Conservation (phyloP, 108 stramenopile species). For the Poteriospumella lacustris region DNA sequence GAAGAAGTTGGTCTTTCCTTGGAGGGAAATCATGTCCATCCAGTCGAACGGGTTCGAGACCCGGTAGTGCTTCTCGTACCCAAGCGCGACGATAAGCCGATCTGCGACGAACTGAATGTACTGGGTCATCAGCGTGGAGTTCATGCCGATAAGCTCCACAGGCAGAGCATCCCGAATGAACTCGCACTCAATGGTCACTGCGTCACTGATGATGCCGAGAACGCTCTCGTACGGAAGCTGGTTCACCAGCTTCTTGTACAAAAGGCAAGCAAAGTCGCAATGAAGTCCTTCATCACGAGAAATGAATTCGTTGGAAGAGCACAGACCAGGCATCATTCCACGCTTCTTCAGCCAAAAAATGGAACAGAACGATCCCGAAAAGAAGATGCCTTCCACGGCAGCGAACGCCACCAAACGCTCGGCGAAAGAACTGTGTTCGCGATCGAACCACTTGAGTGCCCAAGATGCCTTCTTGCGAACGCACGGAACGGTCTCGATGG, state of each 20-base stretch:
- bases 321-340: constrained; percentile 97
- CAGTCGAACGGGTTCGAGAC: constrained; percentile 92
- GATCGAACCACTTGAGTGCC: constrained; percentile 94
- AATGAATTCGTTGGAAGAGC: constrained; percentile 98
- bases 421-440: constrained; percentile 76
- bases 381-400: constrained; percentile 99
- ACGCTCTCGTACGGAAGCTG: constrained; percentile 71
- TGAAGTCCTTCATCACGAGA: constrained; percentile 88
- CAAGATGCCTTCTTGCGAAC: constrained; percentile 94
- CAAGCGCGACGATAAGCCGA: constrained; percentile 79
- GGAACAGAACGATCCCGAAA: constrained; percentile 94
- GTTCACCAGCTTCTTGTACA: constrained; percentile 83
- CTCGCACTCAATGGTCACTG: constrained; percentile 94
- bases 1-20: constrained; percentile 99
- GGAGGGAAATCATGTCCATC: constrained; percentile 98
- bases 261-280: constrained; percentile 85
- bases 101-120: constrained; percentile 99
- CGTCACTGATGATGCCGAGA: constrained; percentile 73
- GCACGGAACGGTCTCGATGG: constrained; percentile 76
- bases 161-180: constrained; percentile 94
- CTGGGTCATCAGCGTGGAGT: constrained; percentile 85
- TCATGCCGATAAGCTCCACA: constrained; percentile 99
- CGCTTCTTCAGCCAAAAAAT: constrained; percentile 99
- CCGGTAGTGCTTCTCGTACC: constrained; percentile 72
- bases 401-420: constrained; percentile 98